Percentiles rank a stretch among this genome's conserved stretches.
Conservation (phyloP, 2,329 filamentous ascomycete genomes). For the Thermoascus crustaceus region DNA sequence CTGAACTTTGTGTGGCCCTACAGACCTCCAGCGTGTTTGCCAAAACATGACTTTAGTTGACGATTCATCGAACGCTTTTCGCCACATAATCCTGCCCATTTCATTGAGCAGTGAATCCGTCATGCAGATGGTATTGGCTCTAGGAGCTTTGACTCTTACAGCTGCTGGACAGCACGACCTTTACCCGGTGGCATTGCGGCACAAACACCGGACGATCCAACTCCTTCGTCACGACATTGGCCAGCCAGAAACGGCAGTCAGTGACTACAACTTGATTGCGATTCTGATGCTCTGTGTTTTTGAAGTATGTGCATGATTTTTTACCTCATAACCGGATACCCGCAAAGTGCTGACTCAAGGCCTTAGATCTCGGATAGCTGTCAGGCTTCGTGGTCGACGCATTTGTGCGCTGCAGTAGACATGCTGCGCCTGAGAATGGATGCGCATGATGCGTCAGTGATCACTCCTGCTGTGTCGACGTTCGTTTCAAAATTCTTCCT, state of each 20-base stretch:
- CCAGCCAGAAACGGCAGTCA: conserved; percentile 5
- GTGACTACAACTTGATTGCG: conserved; percentile 9
- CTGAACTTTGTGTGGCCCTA: neutral
- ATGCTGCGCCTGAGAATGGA: conserved; percentile 6
- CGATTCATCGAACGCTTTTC: conserved; percentile 7
- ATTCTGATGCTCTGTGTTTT: conserved; percentile 10
- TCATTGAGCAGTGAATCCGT: conserved; percentile 6
- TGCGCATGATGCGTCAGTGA: neutral
- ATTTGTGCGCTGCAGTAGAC: conserved; percentile 9
- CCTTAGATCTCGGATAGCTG: conserved; percentile 10
- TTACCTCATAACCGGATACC: neutral
- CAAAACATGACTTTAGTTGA: conserved; percentile 9
- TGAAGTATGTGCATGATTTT: conserved; percentile 8
- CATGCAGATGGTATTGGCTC: conserved; percentile 10
- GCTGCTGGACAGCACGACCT: conserved; percentile 1
- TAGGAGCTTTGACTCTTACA: conserved; percentile 7
- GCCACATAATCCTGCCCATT: conserved; percentile 8
- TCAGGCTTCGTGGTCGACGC: conserved; percentile 9
- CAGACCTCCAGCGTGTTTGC: conserved; percentile 5
- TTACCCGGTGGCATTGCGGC: conserved; percentile 7
- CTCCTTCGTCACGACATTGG: conserved; percentile 9
- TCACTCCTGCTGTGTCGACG: conserved; percentile 5
- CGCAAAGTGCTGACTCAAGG: neutral
- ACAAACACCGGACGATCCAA: conserved; percentile 10
- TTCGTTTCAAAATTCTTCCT: conserved; percentile 10